Evolutionary conservation across 352 stramenopile genomes (phyloP).

Genomic region (Pythium dissimile): DNA sequence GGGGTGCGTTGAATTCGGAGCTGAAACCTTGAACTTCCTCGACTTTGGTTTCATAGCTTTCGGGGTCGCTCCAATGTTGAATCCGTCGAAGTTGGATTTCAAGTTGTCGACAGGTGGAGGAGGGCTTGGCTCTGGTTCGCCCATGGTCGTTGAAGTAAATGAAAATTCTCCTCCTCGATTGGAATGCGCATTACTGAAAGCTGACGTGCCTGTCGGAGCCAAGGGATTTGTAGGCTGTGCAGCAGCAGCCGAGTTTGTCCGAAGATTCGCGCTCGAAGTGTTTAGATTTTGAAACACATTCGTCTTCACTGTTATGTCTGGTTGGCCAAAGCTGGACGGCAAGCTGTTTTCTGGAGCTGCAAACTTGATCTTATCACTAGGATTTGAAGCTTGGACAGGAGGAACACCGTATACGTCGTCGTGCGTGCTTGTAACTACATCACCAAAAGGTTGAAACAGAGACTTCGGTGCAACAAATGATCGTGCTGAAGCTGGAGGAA

Average conservation of each 20-base stretch:
- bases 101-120: slow-evolving; percentile 20
- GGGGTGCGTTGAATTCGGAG: no score
- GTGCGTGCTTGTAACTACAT: no score
- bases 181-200: background rate
- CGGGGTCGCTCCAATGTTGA: slow-evolving; percentile 16
- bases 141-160: background rate
- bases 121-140: slow-evolving; percentile 6
- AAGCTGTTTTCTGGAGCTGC: no score
- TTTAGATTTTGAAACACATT: slow-evolving; percentile 18
- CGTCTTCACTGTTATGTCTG: slow-evolving; percentile 7
- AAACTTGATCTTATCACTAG: no score
- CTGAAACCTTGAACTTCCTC: no score
- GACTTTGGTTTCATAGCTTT: background rate
- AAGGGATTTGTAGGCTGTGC: background rate
- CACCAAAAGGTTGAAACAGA: background rate
- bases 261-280: background rate
- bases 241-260: background rate
- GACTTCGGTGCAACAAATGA: slow-evolving; percentile 6
- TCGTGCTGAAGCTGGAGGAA: background rate
- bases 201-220: background rate
- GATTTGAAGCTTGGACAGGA: no score
- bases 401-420: no score
- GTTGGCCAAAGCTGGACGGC: background rate
- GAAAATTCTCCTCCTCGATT: slow-evolving; percentile 9
- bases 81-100: slow-evolving; percentile 28